Percentiles rank a stretch among this genome's conserved stretches.
These are phyloP conservation scores for Gymnopilus junonius DNA, from an alignment of 768 basidiomycete species.

Conservation along the genomic window DNA sequence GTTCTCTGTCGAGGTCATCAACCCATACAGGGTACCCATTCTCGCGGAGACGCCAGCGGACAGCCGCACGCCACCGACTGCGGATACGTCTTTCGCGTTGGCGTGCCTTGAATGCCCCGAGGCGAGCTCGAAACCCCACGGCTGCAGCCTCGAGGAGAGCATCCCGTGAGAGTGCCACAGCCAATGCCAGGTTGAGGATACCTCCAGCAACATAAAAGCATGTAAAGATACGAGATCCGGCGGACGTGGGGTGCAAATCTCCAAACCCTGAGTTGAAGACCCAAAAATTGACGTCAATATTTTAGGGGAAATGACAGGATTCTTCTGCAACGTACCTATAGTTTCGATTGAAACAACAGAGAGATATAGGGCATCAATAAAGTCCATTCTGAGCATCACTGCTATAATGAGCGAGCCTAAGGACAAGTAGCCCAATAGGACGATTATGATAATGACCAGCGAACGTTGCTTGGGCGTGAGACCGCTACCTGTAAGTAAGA, in stretches of 20 bases:
- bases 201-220: conserved; percentile 63
- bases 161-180: conserved; percentile 68
- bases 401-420: conserved; percentile 69
- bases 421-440: conserved; percentile 73
- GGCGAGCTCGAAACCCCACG: conserved; percentile 61
- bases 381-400: conserved; percentile 56
- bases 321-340: conserved; percentile 44
- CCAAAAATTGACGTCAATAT: conserved; percentile 16
- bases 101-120: conserved; percentile 47
- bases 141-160: conserved; percentile 76
- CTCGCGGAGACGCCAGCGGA: conserved; percentile 64
- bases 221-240: conserved; percentile 60
- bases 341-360: conserved; percentile 78
- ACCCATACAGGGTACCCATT: conserved; percentile 59
- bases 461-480: conserved; percentile 80
- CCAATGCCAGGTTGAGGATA: conserved; percentile 65
- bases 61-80: conserved; percentile 59
- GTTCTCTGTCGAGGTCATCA: conserved; percentile 32
- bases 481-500: conserved; percentile 61
- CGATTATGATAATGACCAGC: conserved; percentile 77
- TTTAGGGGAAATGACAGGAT: conserved; percentile 3
- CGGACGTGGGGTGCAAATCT: conserved; percentile 61
- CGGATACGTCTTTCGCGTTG: conserved; percentile 54
- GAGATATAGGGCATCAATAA: conserved; percentile 81
- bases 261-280: conserved; percentile 58